A percentile compares a stretch with the other conserved stretches of the same genome.
Evolutionary conservation across 805 yeast genomes (phyloP).

Genomic region (Suhomyces sp.): DNA sequence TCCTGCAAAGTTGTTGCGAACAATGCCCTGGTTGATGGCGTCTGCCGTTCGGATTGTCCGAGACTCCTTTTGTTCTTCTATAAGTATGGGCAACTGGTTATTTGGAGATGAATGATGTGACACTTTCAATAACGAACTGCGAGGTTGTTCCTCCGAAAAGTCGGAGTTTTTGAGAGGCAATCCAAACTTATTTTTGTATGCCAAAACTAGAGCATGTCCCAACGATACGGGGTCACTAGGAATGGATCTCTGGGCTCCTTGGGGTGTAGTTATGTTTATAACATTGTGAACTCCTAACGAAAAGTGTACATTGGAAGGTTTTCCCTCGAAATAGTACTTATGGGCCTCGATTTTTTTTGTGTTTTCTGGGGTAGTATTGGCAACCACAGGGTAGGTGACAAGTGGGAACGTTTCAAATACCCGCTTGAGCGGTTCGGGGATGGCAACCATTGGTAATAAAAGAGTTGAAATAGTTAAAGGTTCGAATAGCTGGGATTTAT

Average conservation of each 20-base stretch:
- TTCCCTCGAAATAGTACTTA: constrained; percentile 14
- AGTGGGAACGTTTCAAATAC: constrained; percentile 56
- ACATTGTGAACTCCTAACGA: constrained; percentile 56
- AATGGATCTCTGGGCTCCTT: constrained; percentile 19
- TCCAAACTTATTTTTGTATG: constrained; percentile 42
- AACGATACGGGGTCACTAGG: constrained; percentile 64
- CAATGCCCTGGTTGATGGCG: constrained; percentile 8
- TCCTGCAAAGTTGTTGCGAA: constrained; percentile 9
- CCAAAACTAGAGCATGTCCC: constrained; percentile 45
- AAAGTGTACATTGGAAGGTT: constrained; percentile 26
- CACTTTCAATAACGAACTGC: constrained; percentile 41
- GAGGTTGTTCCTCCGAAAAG: constrained; percentile 2
- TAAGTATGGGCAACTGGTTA: constrained; percentile 52
- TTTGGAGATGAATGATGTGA: constrained; percentile 51
- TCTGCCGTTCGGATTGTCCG: constrained; percentile 4
- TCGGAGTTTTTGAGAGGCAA: constrained; percentile 34
- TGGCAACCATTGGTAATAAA: constrained; percentile 18
- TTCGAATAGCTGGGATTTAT: too few species aligned
- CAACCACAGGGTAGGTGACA: constrained; percentile 37
- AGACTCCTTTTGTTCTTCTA: constrained; percentile 42
- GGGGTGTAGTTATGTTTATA: constrained; percentile 16
- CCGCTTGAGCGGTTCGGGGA: constrained; percentile 44
- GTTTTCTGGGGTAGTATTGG: constrained; percentile 14
- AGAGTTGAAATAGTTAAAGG: too few species aligned
- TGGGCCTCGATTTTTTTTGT: constrained; percentile 8